Evolutionary conservation across 2,329 filamentous ascomycete species (phyloP).

Genomic region (Phialemoniopsis sp.): DNA sequence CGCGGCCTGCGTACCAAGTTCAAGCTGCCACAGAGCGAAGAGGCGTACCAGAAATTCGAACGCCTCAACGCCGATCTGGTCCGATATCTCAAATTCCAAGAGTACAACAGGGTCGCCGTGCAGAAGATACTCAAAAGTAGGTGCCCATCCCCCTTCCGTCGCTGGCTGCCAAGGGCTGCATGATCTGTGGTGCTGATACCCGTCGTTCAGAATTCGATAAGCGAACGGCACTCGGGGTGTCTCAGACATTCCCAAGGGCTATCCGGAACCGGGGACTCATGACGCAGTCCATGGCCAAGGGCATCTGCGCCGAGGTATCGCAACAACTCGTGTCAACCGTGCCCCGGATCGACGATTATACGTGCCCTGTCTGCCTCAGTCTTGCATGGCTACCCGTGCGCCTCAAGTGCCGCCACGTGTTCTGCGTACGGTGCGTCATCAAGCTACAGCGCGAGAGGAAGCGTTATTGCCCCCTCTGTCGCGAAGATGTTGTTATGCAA

Average conservation of each 20-base stretch:
- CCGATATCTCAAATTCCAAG: conserved; percentile 78
- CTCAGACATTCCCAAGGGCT: conserved; percentile 54
- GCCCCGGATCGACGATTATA: conserved; percentile 79
- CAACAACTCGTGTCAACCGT: conserved; percentile 68
- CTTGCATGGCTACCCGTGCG: conserved; percentile 81
- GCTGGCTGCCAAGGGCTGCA: too few species aligned
- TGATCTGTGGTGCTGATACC: neutral
- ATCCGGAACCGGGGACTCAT: conserved; percentile 58
- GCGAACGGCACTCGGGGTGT: conserved; percentile 69
- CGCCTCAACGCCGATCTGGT: conserved; percentile 71
- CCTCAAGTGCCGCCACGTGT: conserved; percentile 70
- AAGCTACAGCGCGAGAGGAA: conserved; percentile 70
- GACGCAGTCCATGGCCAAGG: conserved; percentile 65
- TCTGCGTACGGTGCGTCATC: conserved; percentile 81
- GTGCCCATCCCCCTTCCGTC: conserved; percentile 22
- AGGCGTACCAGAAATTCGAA: conserved; percentile 66
- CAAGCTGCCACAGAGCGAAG: conserved; percentile 60
- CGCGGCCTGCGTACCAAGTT: conserved; percentile 57
- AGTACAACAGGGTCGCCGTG: conserved; percentile 75
- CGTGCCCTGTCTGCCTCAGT: conserved; percentile 74
- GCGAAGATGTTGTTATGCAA: conserved; percentile 64
- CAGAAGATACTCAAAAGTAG: conserved; percentile 81
- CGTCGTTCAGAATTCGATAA: conserved; percentile 72
- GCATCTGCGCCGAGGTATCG: conserved; percentile 71
- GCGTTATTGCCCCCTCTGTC: conserved; percentile 71